Evolutionary conservation across 2,329 filamentous ascomycete genomes (phyloP), one percentile per base, ranked within the genome.

Genomic region (Xylogone sp.): DNA sequence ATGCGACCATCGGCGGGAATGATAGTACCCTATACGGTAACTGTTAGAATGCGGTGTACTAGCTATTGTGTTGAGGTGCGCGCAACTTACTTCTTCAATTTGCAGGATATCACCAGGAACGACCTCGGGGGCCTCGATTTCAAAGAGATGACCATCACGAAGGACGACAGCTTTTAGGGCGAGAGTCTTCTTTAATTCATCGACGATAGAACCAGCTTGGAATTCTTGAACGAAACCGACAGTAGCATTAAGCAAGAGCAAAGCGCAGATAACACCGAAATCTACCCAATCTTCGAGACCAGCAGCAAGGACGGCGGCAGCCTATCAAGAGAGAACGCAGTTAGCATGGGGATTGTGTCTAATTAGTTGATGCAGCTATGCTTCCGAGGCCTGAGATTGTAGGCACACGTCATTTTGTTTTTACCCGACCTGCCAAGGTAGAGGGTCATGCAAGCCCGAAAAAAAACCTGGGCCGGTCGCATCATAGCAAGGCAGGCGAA

Each of bases 211-310:
- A 68, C 88, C 90, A 56, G 90, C 90, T 72, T 95, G 89, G 72
- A 81, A 95, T 74, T 96, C 90, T 70, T 96, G 90, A 54, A 92
- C 76, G 72, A 95, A 96, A 73, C 90, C 90, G 57, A 96, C 90
- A 58, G 73, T 75, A 42, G 90, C 90, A 75, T 96, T 96, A 58
- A 96, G 86, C 59, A 95, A 69, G 9, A 96, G 80, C 47, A 95
- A 78, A 65, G 75, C 90, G 70, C 87, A 90, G 61, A 96, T 96
- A 66, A 96, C 90, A 78, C 89, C 90, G 65, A 96, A 93, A 75
- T 96, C 90, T 58, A 96, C 87, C 90, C 90, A 96, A 65, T 94
- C 88, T 71, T 88, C 72, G 42, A 96, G 82, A 83, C 88, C 88
- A 56, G 87, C 88, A 67, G 90, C 90, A 53, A 95, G 80, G 65